A percentile compares a stretch with the other conserved stretches of the same genome.
These are phyloP conservation scores for Citeromyces hawaiiensis DNA, from an alignment of 1,139 yeast genomes.

Conservation along the genomic window DNA sequence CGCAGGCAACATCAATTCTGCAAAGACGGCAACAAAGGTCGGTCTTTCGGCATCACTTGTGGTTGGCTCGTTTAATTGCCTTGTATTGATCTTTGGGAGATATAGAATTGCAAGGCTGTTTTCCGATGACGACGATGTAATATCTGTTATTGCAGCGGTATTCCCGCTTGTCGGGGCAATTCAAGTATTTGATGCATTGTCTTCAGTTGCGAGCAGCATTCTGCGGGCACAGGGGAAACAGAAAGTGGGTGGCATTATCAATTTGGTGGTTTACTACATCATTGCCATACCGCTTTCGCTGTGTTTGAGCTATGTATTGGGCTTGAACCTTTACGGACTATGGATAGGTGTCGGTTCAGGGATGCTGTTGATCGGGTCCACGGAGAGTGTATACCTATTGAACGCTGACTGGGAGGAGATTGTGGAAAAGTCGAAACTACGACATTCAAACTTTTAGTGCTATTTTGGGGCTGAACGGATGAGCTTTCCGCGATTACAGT, in stretches of 20 bases:
- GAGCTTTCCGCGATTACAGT: no score
- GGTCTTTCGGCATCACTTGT: constrained; percentile 47
- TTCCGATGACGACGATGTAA: constrained; percentile 58
- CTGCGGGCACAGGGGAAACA: constrained; percentile 83
- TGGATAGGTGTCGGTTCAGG: constrained; percentile 44
- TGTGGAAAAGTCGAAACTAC: constrained; percentile 26
- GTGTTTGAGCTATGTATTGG: constrained; percentile 40
- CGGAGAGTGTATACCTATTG: constrained; percentile 35
- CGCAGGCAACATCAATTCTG: constrained; percentile 50
- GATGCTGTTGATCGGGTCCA: constrained; percentile 34
- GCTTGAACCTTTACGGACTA: constrained; percentile 38
- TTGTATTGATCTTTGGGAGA: constrained; percentile 36
- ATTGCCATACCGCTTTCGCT: constrained; percentile 64
- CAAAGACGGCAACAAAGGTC: constrained; percentile 50
- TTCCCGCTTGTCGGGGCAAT: constrained; percentile 65
- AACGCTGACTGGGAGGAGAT: constrained; percentile 42
- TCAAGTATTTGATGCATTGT: constrained; percentile 70
- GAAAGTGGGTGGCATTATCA: constrained; percentile 68
- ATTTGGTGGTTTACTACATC: constrained; percentile 60
- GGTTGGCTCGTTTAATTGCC: constrained; percentile 45
- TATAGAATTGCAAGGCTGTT: constrained; percentile 49
- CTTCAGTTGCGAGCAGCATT: constrained; percentile 76
- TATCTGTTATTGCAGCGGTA: constrained; percentile 28
- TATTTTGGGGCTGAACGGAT: no score
- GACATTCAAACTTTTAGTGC: constrained; percentile 11